phyloP scores from a whole-genome alignment of 2,329 filamentous ascomycete species.

The Cercospora beticola region DNA sequence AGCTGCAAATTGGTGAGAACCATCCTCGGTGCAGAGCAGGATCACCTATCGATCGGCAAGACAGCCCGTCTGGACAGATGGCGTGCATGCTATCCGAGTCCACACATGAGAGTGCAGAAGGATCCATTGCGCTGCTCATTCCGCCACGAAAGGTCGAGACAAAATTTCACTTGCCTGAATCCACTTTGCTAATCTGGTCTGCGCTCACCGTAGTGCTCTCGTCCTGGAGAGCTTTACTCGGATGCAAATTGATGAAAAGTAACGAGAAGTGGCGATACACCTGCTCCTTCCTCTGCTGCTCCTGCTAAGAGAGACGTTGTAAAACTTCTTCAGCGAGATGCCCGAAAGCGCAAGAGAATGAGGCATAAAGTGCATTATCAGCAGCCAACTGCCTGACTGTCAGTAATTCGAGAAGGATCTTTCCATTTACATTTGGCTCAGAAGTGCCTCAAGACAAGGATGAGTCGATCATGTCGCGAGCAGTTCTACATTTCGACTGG shows the following conservation, averaged over 20 bases:
- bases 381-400: too few relatives aligned
- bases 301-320: not conserved
- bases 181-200: not conserved
- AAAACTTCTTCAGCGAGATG: not conserved
- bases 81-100: not conserved
- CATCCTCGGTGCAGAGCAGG: not conserved
- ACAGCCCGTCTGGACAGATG: not conserved
- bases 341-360: not conserved
- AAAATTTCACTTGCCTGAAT: not conserved
- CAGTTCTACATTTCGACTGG: not conserved
- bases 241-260: not conserved
- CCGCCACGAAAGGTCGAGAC: not conserved
- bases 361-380: not conserved
- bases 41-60: not conserved
- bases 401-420: not conserved
- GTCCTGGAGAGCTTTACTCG: not conserved
- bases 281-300: not conserved
- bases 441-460: not conserved
- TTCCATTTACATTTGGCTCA: not conserved
- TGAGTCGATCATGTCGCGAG: not conserved
- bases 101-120: not conserved
- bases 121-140: not conserved
- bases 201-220: not conserved
- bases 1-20: not conserved
- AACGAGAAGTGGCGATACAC: not conserved